phyloP scores from a whole-genome alignment of 768 basidiomycete species.

The Suillus tomentosus region DNA sequence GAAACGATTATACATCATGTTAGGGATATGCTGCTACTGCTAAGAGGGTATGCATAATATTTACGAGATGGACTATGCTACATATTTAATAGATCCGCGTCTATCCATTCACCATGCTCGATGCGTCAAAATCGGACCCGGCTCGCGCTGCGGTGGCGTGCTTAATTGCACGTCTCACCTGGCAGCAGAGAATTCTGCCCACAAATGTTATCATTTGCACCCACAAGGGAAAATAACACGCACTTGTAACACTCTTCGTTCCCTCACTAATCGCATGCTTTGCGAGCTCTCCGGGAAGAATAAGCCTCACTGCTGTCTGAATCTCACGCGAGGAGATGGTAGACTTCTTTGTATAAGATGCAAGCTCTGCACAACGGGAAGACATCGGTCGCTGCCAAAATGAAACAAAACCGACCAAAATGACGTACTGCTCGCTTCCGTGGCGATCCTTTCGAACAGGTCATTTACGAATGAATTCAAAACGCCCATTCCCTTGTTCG shows the following conservation, averaged over 20 bases:
- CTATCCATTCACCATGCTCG: not conserved
- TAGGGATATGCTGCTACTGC: not conserved
- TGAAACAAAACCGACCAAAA: not conserved
- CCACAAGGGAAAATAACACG: conserved; percentile 10
- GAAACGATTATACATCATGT: not conserved
- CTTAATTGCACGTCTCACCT: conserved; percentile 9
- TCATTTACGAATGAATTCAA: conserved; percentile 66
- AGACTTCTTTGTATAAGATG: conserved; percentile 70
- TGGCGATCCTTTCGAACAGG: conserved; percentile 60
- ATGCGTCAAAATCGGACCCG: not conserved
- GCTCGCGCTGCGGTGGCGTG: not conserved
- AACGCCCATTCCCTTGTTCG: conserved; percentile 64
- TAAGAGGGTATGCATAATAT: conserved; percentile 21
- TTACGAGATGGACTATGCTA: conserved; percentile 26
- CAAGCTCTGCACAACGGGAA: conserved; percentile 45
- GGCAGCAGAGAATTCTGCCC: conserved; percentile 31
- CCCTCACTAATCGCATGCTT: conserved; percentile 80
- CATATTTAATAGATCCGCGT: conserved; percentile 13
- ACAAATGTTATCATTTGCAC: conserved; percentile 9
- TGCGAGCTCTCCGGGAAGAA: conserved; percentile 70
- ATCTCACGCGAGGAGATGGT: conserved; percentile 76
- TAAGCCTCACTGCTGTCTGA: conserved; percentile 68
- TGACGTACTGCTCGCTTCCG: conserved; percentile 50
- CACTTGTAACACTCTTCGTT: conserved; percentile 61
- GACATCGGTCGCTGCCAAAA: not conserved